Evolutionary conservation across 208 protist genomes (phyloP).

Genomic region (Trypanosoma avium): DNA sequence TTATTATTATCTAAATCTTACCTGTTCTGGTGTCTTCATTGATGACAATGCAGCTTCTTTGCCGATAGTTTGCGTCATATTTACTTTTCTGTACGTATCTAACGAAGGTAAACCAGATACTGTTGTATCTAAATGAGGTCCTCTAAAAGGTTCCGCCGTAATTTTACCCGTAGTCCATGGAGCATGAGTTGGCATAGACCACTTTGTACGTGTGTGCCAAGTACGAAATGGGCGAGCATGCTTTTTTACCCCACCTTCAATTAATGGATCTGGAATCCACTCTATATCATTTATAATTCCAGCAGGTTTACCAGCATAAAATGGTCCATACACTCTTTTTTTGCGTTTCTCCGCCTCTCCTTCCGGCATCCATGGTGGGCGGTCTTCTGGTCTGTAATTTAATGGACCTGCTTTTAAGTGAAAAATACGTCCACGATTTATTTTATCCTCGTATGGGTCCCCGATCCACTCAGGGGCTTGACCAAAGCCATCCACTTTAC

Average conservation of each 20-base stretch:
- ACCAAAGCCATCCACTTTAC: slow-evolving; percentile 70
- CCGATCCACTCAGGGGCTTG: slow-evolving; percentile 74
- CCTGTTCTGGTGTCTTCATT: slow-evolving; percentile 40
- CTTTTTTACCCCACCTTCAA: slow-evolving; percentile 58
- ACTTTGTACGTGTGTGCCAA: slow-evolving; percentile 89
- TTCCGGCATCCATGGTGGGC: slow-evolving; percentile 83
- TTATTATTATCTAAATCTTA: slow-evolving; percentile 27
- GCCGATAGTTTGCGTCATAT: slow-evolving; percentile 77
- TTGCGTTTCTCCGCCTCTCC: slow-evolving; percentile 54
- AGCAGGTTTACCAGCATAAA: slow-evolving; percentile 73
- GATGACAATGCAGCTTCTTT: slow-evolving; percentile 61
- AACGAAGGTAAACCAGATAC: slow-evolving; percentile 60
- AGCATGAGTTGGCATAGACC: slow-evolving; percentile 82
- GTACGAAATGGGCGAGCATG: slow-evolving; percentile 73
- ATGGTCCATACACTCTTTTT: slow-evolving; percentile 57
- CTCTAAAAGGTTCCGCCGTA: slow-evolving; percentile 76
- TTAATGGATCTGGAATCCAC: slow-evolving; percentile 87
- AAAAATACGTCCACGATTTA: slow-evolving; percentile 63
- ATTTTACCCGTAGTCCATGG: slow-evolving; percentile 79
- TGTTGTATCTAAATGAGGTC: slow-evolving; percentile 57
- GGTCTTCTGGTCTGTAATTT: slow-evolving; percentile 40
- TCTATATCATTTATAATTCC: slow-evolving; percentile 69
- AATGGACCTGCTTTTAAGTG: slow-evolving; percentile 78
- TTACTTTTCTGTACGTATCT: slow-evolving; percentile 50
- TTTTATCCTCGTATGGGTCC: slow-evolving; percentile 78